Conservation (phyloP, 176 grass and related monocot genomes). For the Eragrostis nindensis region DNA sequence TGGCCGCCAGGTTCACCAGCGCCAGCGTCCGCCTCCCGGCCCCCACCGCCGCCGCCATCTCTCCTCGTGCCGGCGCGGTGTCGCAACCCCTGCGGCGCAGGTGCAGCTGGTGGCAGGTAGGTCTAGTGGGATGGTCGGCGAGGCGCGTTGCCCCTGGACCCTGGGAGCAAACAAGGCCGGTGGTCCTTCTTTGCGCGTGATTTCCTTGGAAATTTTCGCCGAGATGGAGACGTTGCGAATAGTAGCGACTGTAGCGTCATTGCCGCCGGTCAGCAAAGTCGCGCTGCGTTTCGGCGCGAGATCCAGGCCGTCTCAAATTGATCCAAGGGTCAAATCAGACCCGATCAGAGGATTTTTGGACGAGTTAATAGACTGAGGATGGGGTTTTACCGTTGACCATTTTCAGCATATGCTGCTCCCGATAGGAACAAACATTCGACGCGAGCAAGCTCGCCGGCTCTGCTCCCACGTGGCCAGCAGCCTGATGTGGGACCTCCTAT, state of each 20-base stretch:
- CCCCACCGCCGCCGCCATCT: background rate
- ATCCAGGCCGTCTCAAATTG: background rate
- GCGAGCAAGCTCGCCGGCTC: background rate
- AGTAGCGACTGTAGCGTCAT: background rate
- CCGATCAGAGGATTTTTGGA: too few species aligned
- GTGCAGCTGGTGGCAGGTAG: background rate
- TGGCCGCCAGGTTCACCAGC: constrained; percentile 77
- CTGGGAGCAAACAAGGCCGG: background rate
- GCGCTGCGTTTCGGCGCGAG: background rate
- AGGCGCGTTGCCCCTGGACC: background rate
- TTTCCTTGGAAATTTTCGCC: background rate
- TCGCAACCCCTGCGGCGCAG: background rate
- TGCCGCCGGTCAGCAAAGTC: background rate
- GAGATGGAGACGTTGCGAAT: background rate
- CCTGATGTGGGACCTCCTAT: too few species aligned
- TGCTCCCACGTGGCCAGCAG: background rate
- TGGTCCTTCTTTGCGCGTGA: background rate
- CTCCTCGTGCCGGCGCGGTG: background rate
- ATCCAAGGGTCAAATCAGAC: too few species aligned
- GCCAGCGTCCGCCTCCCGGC: constrained; percentile 57
- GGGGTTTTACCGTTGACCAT: too few species aligned
- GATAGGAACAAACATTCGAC: background rate
- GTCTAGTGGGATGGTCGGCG: background rate
- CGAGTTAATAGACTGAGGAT: too few species aligned
- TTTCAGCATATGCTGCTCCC: background rate